Percentiles rank a stretch among this genome's conserved stretches.
These are phyloP conservation scores for Udeniomyces megalosporus DNA, from an alignment of 768 basidiomycete genomes.

Conservation along the genomic window DNA sequence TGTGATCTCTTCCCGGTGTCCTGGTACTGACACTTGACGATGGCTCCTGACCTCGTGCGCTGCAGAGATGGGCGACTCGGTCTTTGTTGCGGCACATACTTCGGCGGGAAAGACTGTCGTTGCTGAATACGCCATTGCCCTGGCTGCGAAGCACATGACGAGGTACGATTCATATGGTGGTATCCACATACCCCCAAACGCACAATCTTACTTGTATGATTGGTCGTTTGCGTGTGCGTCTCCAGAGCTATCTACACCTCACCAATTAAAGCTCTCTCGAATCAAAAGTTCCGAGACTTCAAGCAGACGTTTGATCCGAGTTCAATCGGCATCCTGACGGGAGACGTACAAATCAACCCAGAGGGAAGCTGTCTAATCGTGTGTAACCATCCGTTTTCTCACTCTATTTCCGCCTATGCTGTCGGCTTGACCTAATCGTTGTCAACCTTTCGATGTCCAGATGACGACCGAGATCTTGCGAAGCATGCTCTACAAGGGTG, in stretches of 20 bases:
- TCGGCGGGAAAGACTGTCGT: conserved; percentile 99
- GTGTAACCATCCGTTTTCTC: conserved; percentile 30
- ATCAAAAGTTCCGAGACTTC: conserved; percentile 98
- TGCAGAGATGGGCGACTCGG: conserved; percentile 82
- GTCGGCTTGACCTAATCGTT: not conserved
- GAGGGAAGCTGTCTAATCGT: conserved; percentile 94
- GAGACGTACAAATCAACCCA: conserved; percentile 97
- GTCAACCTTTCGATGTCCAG: conserved; percentile 17
- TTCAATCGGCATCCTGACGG: conserved; percentile 89
- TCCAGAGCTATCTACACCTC: conserved; percentile 91
- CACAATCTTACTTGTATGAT: not conserved
- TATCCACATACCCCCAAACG: too few species aligned
- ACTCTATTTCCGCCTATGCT: not conserved
- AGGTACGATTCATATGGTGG: conserved; percentile 37
- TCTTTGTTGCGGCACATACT: conserved; percentile 99
- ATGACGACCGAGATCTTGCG: conserved; percentile 77
- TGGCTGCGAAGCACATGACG: conserved; percentile 98
- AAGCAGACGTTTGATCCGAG: conserved; percentile 84
- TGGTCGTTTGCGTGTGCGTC: not conserved
- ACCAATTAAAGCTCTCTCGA: conserved; percentile 94
- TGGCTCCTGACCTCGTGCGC: not conserved
- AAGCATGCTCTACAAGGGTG: conserved; percentile 91
- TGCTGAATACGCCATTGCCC: conserved; percentile 93
- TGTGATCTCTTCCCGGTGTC: not conserved
- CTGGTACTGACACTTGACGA: not conserved